Base-by-base conservation (phyloP, 78 protist species). In the Trichosphaerium sp. region DNA sequence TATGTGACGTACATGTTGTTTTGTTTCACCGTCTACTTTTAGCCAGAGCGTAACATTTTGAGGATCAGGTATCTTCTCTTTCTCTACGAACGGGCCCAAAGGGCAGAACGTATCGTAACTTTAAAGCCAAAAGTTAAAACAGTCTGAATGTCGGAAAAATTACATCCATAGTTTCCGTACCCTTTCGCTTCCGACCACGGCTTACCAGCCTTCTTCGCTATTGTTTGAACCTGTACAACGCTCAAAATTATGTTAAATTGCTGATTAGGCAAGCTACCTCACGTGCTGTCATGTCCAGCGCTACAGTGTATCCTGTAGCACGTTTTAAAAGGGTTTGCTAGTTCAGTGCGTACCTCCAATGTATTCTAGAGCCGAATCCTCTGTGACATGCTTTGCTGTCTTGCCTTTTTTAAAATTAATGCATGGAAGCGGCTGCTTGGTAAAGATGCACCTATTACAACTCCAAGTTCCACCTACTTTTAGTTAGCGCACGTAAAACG, bases 61-160 rank as follows among this genome's bases (percentile, higher is more conserved):
- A 34, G 69, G 51, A 47, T 78, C 59, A 42, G 47, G 32, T 8
- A 78, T 78, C 56, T 78, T 62, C 4, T 78, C 77, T 35, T 78
- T 78, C 51, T 69, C 74, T 1, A 78, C 70, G 31, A 78, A 78
- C 62, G 66, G 79, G 40, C 74, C 63, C 1, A 78, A 35, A 28
- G 84, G 84, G 42, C 77, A 78, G 58, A 69, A 78, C 2, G 84
- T 78, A 38, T 78, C 84, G 40, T 65, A 78, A 26, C n/a, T n/a
- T n/a, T n/a, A n/a, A n/a, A n/a, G n/a, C n/a, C n/a, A n/a, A n/a
- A n/a, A n/a, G n/a, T n/a, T n/a, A n/a, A n/a, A n/a, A n/a, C n/a
- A n/a, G n/a, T n/a, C n/a, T n/a, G n/a, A n/a, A n/a, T n/a, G n/a
- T n/a, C n/a, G n/a, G n/a, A n/a, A n/a, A n/a, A n/a, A n/a, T n/a